A percentile compares a stretch with the other conserved stretches of the same genome.
Conservation (phyloP, 441 rosid species). For the Eutrema salsugineum region DNA sequence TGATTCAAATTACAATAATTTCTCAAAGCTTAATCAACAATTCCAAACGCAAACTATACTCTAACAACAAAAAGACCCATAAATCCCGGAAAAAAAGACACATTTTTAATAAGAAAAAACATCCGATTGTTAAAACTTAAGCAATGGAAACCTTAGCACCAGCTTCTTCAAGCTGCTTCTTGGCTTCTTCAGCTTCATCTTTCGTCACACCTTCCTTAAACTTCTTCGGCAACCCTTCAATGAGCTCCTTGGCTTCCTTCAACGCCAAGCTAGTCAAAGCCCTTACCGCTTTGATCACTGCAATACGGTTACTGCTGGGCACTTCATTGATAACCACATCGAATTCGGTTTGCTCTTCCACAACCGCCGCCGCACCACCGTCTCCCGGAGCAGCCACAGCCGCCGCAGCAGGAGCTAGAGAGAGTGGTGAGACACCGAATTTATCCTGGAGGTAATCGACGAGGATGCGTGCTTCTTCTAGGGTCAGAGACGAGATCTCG, state of each 20-base stretch:
- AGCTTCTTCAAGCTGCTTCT: conserved; percentile 78
- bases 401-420: conserved; percentile 57
- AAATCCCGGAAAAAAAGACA: background rate
- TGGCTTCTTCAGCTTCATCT: conserved; percentile 80
- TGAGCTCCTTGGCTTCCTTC: conserved; percentile 85
- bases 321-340: conserved; percentile 82
- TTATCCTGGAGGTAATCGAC: conserved; percentile 85
- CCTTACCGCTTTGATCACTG: conserved; percentile 83
- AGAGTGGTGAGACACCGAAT: conserved; percentile 77
- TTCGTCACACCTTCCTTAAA: conserved; percentile 66
- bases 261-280: conserved; percentile 69
- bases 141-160: conserved; percentile 56
- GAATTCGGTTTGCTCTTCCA: conserved; percentile 75
- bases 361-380: conserved; percentile 34
- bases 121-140: background rate
- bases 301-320: conserved; percentile 60
- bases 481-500: conserved; percentile 67
- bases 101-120: background rate
- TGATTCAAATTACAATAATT: background rate
- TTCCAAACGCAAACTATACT: background rate
- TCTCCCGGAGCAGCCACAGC: conserved; percentile 40
- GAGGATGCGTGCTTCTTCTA: conserved; percentile 74
- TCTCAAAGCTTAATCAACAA: background rate
- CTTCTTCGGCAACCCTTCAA: conserved; percentile 88
- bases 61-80: background rate